phyloP scores from a whole-genome alignment of 1,284 basidiomycete genomes.

The Papiliotrema nemorosa region DNA sequence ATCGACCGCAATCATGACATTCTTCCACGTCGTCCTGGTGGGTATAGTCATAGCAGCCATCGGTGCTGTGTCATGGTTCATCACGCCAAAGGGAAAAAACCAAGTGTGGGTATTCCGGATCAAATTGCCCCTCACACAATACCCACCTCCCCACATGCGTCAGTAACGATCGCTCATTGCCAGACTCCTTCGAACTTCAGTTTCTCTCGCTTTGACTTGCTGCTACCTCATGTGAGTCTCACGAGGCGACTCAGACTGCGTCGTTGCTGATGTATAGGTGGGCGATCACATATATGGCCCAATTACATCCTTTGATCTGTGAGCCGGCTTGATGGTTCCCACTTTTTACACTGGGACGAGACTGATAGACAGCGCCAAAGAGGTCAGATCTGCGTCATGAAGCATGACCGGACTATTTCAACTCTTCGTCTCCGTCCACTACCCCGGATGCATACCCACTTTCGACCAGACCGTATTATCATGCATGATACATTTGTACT shows the following conservation, averaged over 20 bases:
- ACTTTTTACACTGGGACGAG: too few relatives aligned
- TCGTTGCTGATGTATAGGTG: constrained; percentile 52
- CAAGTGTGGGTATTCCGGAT: constrained; percentile 65
- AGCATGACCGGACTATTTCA: constrained; percentile 14
- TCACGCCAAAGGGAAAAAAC: constrained; percentile 76
- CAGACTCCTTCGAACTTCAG: constrained; percentile 73
- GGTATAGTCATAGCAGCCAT: constrained; percentile 52
- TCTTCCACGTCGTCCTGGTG: constrained; percentile 41
- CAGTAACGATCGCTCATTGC: not conserved
- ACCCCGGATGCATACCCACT: not conserved
- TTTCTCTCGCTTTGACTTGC: constrained; percentile 69
- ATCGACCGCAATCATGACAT: constrained; percentile 18
- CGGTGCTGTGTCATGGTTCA: constrained; percentile 64
- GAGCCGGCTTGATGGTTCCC: not conserved
- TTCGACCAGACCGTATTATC: not conserved
- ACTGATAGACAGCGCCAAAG: constrained; percentile 32
- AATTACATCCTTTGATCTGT: constrained; percentile 85
- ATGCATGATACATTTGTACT: constrained; percentile 10
- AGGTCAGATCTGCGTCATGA: constrained; percentile 42
- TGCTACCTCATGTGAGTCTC: constrained; percentile 72
- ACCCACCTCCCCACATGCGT: not conserved
- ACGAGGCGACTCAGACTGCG: not conserved
- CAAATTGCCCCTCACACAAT: not conserved
- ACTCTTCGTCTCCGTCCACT: too few relatives aligned
- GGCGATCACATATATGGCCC: constrained; percentile 88